Evolutionary conservation across 768 basidiomycete genomes (phyloP), one percentile per base, ranked within the genome.

Genomic region (Saitozyma sp.): DNA sequence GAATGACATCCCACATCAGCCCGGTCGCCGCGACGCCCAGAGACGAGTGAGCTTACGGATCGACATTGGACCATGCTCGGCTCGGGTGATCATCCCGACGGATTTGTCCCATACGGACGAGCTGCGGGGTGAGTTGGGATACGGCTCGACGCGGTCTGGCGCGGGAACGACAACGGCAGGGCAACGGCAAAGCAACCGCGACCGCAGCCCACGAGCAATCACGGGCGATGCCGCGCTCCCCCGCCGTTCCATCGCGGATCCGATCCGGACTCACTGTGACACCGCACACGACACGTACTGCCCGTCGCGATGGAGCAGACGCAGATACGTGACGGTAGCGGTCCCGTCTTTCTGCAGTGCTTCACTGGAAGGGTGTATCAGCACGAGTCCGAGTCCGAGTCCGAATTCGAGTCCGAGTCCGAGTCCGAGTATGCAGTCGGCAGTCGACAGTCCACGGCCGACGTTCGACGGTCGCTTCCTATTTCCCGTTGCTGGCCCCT

Each of bases 231-330:
- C 29, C 29, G 29, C 29, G 29, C 29, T n/a, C n/a, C n/a, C n/a
- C n/a, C n/a, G n/a, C n/a, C n/a, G n/a, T n/a, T n/a, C n/a, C n/a
- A n/a, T n/a, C n/a, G n/a, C n/a, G n/a, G n/a, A n/a, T n/a, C n/a
- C n/a, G n/a, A n/a, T n/a, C n/a, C n/a, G n/a, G n/a, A n/a, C 70
- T 64, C 58, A 74, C 73, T 68, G 67, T 19, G 66, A 63, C 20
- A 62, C 62, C 20, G 64, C 66, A 48, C 59, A 62, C 9, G 63
- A 57, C 6, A 73, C 63, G 48, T 61, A 73, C 19, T 73, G 52
- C 7, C 71, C 74, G 16, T 69, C 55, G 38, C 52, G 43, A 58
- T 70, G 68, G 48, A 58, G 16, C 40, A 68, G 37, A 1, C 64
- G 64, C 48, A 63, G 60, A 48, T 69, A 75, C 6, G 60, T 58